A percentile compares a stretch with the other conserved stretches of the same genome.
Evolutionary conservation across 139 green algal genomes (phyloP).

Genomic region (Picochlorum costavermella): DNA sequence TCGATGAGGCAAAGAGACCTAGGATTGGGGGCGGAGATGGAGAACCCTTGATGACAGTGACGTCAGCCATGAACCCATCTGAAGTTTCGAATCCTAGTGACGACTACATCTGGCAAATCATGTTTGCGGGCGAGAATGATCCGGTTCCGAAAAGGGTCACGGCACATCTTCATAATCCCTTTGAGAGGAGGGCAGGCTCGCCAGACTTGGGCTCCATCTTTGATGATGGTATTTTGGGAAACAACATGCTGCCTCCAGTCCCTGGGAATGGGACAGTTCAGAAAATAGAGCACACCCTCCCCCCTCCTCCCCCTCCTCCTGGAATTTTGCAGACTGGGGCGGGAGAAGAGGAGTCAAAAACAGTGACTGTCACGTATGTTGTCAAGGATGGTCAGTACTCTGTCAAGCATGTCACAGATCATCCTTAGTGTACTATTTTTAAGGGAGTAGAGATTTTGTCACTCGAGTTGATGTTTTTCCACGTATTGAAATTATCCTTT

Average conservation of each 20-base stretch:
- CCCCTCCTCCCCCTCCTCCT: conserved; percentile 5
- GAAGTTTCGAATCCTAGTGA: conserved; percentile 27
- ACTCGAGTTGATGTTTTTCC: not conserved
- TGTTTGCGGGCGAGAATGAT: conserved; percentile 40
- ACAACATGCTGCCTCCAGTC: not conserved
- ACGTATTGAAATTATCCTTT: too few species aligned
- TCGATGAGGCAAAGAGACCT: conserved; percentile 12
- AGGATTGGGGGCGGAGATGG: not conserved
- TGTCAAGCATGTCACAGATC: conserved; percentile 10
- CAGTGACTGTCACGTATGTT: conserved; percentile 13
- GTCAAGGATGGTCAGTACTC: conserved; percentile 8
- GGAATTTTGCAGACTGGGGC: not conserved
- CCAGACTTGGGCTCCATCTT: not conserved
- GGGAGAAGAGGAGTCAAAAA: conserved; percentile 5
- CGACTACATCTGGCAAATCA: conserved; percentile 37
- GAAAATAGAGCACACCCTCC: not conserved
- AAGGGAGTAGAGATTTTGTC: not conserved
- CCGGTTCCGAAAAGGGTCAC: conserved; percentile 31
- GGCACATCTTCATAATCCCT: conserved; percentile 5
- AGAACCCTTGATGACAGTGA: conserved; percentile 27
- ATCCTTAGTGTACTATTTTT: not conserved
- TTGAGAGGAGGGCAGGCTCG: not conserved
- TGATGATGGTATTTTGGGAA: not conserved
- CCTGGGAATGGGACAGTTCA: not conserved
- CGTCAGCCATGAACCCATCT: conserved; percentile 21